These are phyloP conservation scores for Phlebopus sp. DNA, from an alignment of 1,284 basidiomycete genomes.

Conservation along the genomic window DNA sequence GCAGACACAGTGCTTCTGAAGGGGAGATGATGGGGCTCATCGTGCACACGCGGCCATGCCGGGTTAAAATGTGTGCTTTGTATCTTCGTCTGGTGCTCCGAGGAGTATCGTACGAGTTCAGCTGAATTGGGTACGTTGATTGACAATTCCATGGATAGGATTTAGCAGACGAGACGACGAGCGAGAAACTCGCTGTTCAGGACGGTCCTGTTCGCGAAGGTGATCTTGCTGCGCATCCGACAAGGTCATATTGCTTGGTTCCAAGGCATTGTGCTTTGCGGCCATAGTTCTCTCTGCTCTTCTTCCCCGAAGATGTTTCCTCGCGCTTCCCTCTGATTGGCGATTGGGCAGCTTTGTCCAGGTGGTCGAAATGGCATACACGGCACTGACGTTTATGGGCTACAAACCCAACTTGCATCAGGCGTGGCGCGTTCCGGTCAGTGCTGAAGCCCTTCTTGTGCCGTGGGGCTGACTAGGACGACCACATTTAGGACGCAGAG, in stretches of 20 bases:
- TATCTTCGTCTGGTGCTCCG: too few species aligned
- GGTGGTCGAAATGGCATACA: background rate
- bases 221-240: slow-evolving; percentile 12
- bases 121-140: too few species aligned
- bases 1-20: too few species aligned
- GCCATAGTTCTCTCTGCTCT: background rate
- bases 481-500: slow-evolving; percentile 4
- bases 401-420: background rate
- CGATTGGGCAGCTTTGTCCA: background rate
- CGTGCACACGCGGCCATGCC: too few species aligned
- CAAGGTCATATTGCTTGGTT: slow-evolving; percentile 21
- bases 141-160: too few species aligned
- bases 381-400: background rate
- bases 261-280: slow-evolving; percentile 5
- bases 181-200: slow-evolving; percentile 8
- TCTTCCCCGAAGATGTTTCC: background rate
- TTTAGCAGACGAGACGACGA: slow-evolving; percentile 5
- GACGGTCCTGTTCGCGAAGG: slow-evolving; percentile 3
- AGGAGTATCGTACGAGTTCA: too few species aligned
- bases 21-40: too few species aligned
- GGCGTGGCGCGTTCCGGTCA: slow-evolving; percentile 23
- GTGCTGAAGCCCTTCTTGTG: slow-evolving; percentile 10
- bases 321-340: background rate
- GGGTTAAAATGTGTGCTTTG: too few species aligned
- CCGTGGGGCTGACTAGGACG: background rate